A percentile compares a stretch with the other conserved stretches of the same genome.
Conservation (phyloP, 106 monocot genomes). For the Hemerocallis citrina region DNA sequence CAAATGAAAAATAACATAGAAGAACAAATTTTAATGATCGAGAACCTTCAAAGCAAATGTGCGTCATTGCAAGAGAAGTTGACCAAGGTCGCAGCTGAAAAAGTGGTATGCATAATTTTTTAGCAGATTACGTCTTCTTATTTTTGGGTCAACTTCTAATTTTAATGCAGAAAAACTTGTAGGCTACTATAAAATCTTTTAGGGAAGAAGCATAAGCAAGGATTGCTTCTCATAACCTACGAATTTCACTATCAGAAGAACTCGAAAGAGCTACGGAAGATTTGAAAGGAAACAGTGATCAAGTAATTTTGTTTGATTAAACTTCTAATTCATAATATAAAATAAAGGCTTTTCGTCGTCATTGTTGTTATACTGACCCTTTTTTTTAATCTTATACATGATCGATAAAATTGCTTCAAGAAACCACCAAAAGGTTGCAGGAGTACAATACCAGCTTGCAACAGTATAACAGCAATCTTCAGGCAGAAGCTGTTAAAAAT, state of each 20-base stretch:
- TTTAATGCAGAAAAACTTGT: background rate
- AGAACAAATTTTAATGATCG: constrained; percentile 1
- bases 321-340: background rate
- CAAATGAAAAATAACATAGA: background rate
- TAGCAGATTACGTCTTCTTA: background rate
- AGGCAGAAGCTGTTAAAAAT: constrained; percentile 41
- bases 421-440: constrained; percentile 54
- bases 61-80: background rate
- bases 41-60: background rate
- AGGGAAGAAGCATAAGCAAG: constrained; percentile 42
- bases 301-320: constrained; percentile 20
- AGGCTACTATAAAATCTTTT: constrained; percentile 43
- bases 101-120: constrained; percentile 11
- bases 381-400: background rate
- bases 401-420: constrained; percentile 61
- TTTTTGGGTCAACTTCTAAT: too few relatives aligned
- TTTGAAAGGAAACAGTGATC: constrained; percentile 22
- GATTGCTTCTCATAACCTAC: constrained; percentile 23
- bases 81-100: background rate
- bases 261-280: constrained; percentile 44
- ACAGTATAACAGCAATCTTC: constrained; percentile 75
- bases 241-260: constrained; percentile 23
- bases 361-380: constrained; percentile 1
- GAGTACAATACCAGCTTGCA: constrained; percentile 82
- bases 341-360: too few relatives aligned